phyloP scores from a whole-genome alignment of 768 basidiomycete species.

The Phanerochaete carnosa region DNA sequence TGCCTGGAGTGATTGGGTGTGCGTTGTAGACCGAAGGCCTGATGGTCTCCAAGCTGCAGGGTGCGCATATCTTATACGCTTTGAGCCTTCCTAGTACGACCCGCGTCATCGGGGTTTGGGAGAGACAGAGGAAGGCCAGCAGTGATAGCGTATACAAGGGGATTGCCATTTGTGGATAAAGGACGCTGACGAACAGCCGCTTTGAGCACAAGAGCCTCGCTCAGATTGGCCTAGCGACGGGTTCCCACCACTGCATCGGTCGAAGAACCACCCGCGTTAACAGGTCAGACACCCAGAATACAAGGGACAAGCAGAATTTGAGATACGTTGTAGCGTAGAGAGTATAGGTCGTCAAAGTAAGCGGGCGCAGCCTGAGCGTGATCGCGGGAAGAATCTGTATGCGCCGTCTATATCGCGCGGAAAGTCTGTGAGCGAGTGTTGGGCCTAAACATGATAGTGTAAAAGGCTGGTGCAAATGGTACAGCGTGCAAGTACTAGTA shows the following conservation, averaged over 20 bases:
- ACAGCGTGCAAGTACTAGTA: constrained; percentile 7
- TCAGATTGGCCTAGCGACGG: background rate
- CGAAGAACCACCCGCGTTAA: background rate
- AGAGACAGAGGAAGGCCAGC: background rate
- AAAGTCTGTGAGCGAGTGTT: background rate
- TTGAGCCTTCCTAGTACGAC: background rate
- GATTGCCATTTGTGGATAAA: constrained; percentile 16
- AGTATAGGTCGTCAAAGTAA: background rate
- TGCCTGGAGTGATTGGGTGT: constrained; percentile 3
- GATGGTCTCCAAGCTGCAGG: background rate
- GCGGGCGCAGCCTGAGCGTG: background rate
- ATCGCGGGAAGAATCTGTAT: background rate
- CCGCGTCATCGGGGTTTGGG: background rate
- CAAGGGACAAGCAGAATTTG: background rate
- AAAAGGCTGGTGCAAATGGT: background rate
- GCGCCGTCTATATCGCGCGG: background rate
- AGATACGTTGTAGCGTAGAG: background rate
- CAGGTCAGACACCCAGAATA: background rate
- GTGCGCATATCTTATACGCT: background rate
- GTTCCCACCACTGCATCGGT: background rate
- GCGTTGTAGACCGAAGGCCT: constrained; percentile 6
- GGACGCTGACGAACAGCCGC: constrained; percentile 5
- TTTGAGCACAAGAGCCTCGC: constrained; percentile 3
- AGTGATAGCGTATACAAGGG: constrained; percentile 12
- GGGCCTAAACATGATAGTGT: background rate